Evolutionary conservation across 2,329 filamentous ascomycete species (phyloP).

Genomic region (Cladophialophora exuberans): DNA sequence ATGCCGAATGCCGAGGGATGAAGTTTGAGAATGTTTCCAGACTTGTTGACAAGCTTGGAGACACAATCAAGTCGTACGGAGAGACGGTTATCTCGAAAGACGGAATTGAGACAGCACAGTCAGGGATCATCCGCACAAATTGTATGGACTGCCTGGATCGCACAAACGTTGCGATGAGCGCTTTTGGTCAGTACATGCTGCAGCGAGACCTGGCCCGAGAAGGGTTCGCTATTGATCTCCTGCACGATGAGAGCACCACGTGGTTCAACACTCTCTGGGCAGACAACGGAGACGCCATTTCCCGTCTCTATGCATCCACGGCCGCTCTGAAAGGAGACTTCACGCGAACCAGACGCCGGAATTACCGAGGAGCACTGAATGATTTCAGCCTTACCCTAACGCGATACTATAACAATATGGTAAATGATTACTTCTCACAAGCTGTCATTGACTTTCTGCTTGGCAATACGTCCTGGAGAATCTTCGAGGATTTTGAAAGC

Average conservation of each 20-base stretch:
- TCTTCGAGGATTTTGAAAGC: conserved; percentile 93
- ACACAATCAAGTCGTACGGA: conserved; percentile 69
- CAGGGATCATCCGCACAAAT: conserved; percentile 85
- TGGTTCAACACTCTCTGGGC: conserved; percentile 99
- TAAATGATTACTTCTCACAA: conserved; percentile 97
- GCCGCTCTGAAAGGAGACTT: conserved; percentile 96
- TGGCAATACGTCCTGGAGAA: conserved; percentile 79
- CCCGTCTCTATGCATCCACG: conserved; percentile 93
- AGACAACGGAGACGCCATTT: conserved; percentile 95
- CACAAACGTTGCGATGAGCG: conserved; percentile 94
- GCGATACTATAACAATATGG: conserved; percentile 77
- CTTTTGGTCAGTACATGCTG: conserved; percentile 80
- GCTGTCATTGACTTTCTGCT: conserved; percentile 92
- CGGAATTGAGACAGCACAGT: conserved; percentile 57
- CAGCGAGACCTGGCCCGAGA: conserved; percentile 77
- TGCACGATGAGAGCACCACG: conserved; percentile 75
- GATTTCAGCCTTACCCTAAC: conserved; percentile 89
- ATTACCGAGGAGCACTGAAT: conserved; percentile 87
- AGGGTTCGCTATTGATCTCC: conserved; percentile 73
- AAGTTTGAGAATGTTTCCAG: conserved; percentile 92
- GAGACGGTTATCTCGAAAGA: conserved; percentile 66
- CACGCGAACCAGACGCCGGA: conserved; percentile 80
- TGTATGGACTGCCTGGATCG: conserved; percentile 98
- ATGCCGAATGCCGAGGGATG: conserved; percentile 90
- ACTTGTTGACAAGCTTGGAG: conserved; percentile 71